These are phyloP conservation scores for Ogataea salicorniae DNA, from an alignment of 805 yeast genomes.

Conservation along the genomic window DNA sequence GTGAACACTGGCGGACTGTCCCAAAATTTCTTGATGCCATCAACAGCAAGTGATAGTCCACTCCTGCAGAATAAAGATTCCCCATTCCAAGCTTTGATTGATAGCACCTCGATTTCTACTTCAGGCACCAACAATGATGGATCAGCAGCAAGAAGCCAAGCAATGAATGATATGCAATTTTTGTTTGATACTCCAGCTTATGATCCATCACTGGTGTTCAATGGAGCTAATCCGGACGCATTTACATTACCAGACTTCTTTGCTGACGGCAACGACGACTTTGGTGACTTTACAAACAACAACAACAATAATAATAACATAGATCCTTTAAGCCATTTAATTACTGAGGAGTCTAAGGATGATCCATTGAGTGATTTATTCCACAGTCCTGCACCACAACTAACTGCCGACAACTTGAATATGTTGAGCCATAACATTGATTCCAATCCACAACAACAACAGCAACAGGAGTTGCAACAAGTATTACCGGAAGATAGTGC, in stretches of 20 bases:
- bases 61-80: constrained; percentile 6
- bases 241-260: constrained; percentile 14
- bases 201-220: constrained; percentile 51
- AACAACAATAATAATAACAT: not conserved
- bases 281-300: constrained; percentile 10
- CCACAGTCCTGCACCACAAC: constrained; percentile 5
- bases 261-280: constrained; percentile 2
- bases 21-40: no score
- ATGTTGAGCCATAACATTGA: constrained; percentile 10
- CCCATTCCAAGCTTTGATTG: constrained; percentile 19
- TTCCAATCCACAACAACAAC: no score
- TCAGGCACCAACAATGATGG: not conserved
- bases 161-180: constrained; percentile 38
- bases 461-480: constrained; percentile 3
- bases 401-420: constrained; percentile 19
- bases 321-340: constrained; percentile 29
- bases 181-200: constrained; percentile 43
- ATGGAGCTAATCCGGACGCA: constrained; percentile 9
- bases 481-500: constrained; percentile 10
- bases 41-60: no score
- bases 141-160: constrained; percentile 1
- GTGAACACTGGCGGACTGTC: constrained; percentile 3
- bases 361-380: constrained; percentile 42
- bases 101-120: not conserved
- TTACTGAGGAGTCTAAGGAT: constrained; percentile 52